These are phyloP conservation scores for Ananas comosus DNA, from an alignment of 176 grass and related monocot species.

Conservation along the genomic window DNA sequence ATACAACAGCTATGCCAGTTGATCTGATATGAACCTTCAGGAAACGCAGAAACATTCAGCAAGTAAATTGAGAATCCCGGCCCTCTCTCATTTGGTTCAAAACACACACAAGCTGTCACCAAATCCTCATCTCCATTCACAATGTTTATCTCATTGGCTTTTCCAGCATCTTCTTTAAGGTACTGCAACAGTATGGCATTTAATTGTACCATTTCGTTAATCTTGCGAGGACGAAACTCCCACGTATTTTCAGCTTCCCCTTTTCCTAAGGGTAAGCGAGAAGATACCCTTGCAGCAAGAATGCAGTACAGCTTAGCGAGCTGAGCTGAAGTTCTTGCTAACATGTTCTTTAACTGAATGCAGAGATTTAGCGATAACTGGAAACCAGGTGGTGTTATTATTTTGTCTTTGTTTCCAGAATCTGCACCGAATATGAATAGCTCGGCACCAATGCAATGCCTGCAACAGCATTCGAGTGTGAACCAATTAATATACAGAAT, in stretches of 20 bases:
- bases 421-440: constrained; percentile 48
- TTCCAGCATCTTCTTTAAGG: constrained; percentile 26
- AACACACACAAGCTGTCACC: constrained; percentile 33
- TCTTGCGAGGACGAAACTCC: constrained; percentile 25
- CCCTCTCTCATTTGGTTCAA: constrained; percentile 32
- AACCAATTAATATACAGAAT: neutral
- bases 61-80: constrained; percentile 57
- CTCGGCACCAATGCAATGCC: constrained; percentile 71
- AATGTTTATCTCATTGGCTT: neutral
- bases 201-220: constrained; percentile 38
- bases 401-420: constrained; percentile 21
- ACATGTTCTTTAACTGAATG: constrained; percentile 49
- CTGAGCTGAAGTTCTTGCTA: constrained; percentile 16
- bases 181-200: constrained; percentile 36
- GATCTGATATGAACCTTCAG: constrained; percentile 49
- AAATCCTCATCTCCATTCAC: constrained; percentile 4
- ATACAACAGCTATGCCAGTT: constrained; percentile 60
- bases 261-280: constrained; percentile 13
- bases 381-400: constrained; percentile 44
- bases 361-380: constrained; percentile 63
- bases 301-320: constrained; percentile 46
- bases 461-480: constrained; percentile 22
- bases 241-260: constrained; percentile 11
- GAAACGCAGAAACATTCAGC: constrained; percentile 53
- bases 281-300: constrained; percentile 27